A percentile compares a stretch with the other conserved stretches of the same genome.
These are phyloP conservation scores for Lachnellula cervina DNA, from an alignment of 2,329 filamentous ascomycete species.

Conservation along the genomic window DNA sequence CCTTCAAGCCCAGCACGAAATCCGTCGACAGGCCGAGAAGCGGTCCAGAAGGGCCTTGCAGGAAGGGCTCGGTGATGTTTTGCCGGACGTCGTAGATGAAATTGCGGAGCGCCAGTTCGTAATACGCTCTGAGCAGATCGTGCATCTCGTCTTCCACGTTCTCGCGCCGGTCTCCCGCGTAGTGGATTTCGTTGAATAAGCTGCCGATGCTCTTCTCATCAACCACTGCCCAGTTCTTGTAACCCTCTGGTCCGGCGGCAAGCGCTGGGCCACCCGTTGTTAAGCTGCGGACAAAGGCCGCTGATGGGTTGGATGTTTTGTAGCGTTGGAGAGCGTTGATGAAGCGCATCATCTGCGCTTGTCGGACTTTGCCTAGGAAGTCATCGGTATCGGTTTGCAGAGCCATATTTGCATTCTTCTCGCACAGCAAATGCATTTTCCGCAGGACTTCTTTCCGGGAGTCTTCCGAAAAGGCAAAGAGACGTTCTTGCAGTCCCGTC, in stretches of 20 bases:
- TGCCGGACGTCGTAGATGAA: constrained; percentile 28
- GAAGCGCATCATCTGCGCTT: constrained; percentile 13
- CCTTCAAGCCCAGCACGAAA: constrained; percentile 17
- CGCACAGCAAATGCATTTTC: constrained; percentile 4
- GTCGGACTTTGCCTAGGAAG: constrained; percentile 11
- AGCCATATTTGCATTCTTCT: constrained; percentile 5
- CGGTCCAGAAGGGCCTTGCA: constrained; percentile 18
- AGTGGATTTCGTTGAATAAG: constrained; percentile 21
- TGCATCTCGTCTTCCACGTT: constrained; percentile 35
- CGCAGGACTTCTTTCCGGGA: not conserved
- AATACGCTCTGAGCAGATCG: constrained; percentile 36
- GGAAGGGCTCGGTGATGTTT: constrained; percentile 24
- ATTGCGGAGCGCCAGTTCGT: constrained; percentile 31
- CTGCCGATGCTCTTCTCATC: constrained; percentile 1
- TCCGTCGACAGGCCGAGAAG: constrained; percentile 22
- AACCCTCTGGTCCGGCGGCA: not conserved
- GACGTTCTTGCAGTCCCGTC: constrained; percentile 2
- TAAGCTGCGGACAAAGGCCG: not conserved
- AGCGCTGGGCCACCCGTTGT: not conserved
- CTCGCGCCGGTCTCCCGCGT: constrained; percentile 8
- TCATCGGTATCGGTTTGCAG: constrained; percentile 13
- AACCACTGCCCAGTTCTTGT: constrained; percentile 4
- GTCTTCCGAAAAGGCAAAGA: constrained; percentile 1
- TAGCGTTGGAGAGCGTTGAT: constrained; percentile 13
- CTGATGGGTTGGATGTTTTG: constrained; percentile 2